These are phyloP conservation scores for Globisporangium apiculatum DNA, from an alignment of 352 stramenopile species.

Conservation along the genomic window DNA sequence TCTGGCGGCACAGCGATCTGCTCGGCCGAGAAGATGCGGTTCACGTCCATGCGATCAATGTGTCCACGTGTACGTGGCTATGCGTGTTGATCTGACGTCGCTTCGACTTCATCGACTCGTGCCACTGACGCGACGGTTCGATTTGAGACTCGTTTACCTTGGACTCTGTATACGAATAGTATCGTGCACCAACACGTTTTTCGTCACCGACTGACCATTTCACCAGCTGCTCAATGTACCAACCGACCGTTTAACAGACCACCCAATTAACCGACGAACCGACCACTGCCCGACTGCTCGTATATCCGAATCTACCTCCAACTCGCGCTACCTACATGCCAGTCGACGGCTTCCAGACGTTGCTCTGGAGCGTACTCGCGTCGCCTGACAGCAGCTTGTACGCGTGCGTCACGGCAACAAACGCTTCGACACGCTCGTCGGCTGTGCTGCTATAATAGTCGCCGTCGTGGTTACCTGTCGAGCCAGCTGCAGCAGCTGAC, in stretches of 20 bases:
- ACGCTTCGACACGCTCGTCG: conserved; percentile 64
- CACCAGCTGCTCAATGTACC: too few relatives aligned
- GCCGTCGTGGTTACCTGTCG: conserved; percentile 2
- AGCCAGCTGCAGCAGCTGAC: conserved; percentile 3
- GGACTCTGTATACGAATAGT: too few relatives aligned
- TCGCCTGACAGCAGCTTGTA: conserved; percentile 69
- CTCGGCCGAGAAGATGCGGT: conserved; percentile 90
- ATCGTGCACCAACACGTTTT: too few relatives aligned
- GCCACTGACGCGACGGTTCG: too few relatives aligned
- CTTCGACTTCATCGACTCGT: not conserved
- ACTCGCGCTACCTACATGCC: not conserved
- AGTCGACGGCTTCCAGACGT: conserved; percentile 17
- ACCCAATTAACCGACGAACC: too few relatives aligned
- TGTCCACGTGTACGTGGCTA: too few relatives aligned
- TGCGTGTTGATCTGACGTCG: not conserved
- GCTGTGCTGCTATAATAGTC: conserved; percentile 16
- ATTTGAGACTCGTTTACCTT: too few relatives aligned
- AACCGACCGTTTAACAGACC: too few relatives aligned
- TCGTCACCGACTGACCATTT: too few relatives aligned
- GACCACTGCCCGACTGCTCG: not conserved
- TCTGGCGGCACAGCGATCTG: conserved; percentile 88
- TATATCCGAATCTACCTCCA: too few relatives aligned
- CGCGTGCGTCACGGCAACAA: conserved; percentile 69
- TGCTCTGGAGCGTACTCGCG: conserved; percentile 29
- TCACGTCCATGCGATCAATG: conserved; percentile 72